Base-by-base conservation (phyloP, 768 basidiomycete genomes). In the Lentinula detonsa region DNA sequence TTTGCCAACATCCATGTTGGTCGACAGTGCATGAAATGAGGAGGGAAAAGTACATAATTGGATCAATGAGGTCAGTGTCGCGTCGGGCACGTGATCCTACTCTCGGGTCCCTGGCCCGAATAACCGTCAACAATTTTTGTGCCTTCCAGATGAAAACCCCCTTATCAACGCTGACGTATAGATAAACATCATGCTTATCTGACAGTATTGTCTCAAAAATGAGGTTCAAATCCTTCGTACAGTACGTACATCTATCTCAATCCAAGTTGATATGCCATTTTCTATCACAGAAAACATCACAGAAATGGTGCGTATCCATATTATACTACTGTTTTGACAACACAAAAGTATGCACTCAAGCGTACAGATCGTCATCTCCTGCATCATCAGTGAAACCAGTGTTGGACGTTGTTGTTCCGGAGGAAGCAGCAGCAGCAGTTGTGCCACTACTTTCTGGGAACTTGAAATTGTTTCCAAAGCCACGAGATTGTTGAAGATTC, bases 391-490 rank as follows among this genome's bases (percentile, higher is more conserved):
- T 81, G 77, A 94, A 94, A 23, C 86, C 89, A 39, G 88, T 76
- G 62, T 94, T 93, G 55, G 85, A 83, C 31, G 77, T 65, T n/a
- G 59, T 49, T 4, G 81, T 67, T 16, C 76, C 72, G n/a, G 81
- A 73, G 7, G 80, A 75, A 10, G 76, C 75, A 40, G 73, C 70
- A 33, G 75, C 70, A 31, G 75, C 68, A 51, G 76, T 65, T 31
- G 74, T 73, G 15, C 69, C 72, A 60, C 70, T 76, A 56, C 85
- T 82, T 67, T 95, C 95, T 34, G 97, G 97, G 94, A 99, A 99
- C 81, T 93, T 95, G 87, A 99, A 99, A 73, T 86, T 90, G 76
- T 88, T 90, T 52, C 96, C 95, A 70, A 97, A 95, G 49, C 88
- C 89, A 70, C 93, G 87, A 63, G 91, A 91, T 74, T 94, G 93